A percentile compares a stretch with the other conserved stretches of the same genome.
Conservation (phyloP, 495 filamentous ascomycete species). For the Polyplosphaeria fusca region DNA sequence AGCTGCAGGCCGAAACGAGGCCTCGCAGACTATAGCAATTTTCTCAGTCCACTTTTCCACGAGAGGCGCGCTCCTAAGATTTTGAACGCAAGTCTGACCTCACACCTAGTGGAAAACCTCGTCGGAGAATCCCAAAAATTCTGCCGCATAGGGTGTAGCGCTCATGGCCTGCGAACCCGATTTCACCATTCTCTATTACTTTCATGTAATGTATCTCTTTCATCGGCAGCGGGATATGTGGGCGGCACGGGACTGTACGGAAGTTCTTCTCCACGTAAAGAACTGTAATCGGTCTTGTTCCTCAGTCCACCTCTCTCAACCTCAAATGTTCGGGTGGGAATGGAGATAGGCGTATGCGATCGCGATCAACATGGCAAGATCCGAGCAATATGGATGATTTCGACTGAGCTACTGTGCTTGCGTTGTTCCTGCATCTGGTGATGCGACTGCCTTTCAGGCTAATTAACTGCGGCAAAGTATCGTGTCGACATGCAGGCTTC, state of each 20-base stretch:
- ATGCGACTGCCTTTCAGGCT: slow-evolving; percentile 19
- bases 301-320: not conserved
- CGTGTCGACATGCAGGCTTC: too few relatives aligned
- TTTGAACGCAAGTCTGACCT: slow-evolving; percentile 14
- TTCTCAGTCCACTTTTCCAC: not conserved
- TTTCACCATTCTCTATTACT: too few relatives aligned
- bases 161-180: too few relatives aligned
- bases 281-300: too few relatives aligned
- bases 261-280: too few relatives aligned
- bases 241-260: too few relatives aligned
- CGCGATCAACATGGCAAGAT: not conserved
- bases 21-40: too few relatives aligned
- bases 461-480: slow-evolving; percentile 5
- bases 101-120: slow-evolving; percentile 25
- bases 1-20: too few relatives aligned
- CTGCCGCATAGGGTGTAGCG: not conserved
- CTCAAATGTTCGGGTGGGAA: not conserved
- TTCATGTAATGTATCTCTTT: too few relatives aligned
- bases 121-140: slow-evolving; percentile 25
- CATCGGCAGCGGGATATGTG: too few relatives aligned
- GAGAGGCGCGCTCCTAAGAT: too few relatives aligned
- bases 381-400: slow-evolving; percentile 29
- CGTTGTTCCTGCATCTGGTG: slow-evolving; percentile 24
- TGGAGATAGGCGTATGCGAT: not conserved
- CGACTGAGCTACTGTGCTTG: slow-evolving; percentile 10